Evolutionary conservation across 495 filamentous ascomycete species (phyloP), one percentile per base, ranked within the genome.

Genomic region (Delitschia confertaspora): DNA sequence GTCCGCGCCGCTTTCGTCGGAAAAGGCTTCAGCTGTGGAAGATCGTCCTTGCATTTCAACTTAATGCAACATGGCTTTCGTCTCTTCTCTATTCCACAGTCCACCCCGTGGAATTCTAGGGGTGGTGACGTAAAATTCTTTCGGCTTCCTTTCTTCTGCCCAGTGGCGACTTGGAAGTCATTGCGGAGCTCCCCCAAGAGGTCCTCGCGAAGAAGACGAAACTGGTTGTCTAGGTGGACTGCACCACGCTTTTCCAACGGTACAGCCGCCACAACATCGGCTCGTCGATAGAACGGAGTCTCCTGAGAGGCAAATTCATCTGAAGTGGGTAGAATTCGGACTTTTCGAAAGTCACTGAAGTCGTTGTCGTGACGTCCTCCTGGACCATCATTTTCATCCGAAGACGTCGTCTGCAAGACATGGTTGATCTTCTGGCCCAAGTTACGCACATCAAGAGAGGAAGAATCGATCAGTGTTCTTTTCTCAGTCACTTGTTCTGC

Each of bases 341-440:
- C 80, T 21, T 75, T 33, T 0, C 76, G 69, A 50, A 79, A 78
- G 42, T 82, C 71, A 0, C 37, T 62, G 53, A 69, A 72, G 53
- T 89, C 85, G 54, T 93, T 89, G 53, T 93, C 80, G 53, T 93
- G 84, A 0, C 85, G 72, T 0, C 85, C 83, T 2, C 84, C 84
- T 3, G 81, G 74, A 1, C 48, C 58, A 2, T 45, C 41, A 3
- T 44, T 6, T 4, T 11, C 42, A 25, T 45, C 33, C 3, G 20
- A 55, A 0, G 59, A 46, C 25, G 51, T 57, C 26, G 57, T 60
- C 2, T 51, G 36, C 0, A 73, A 25, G 21, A 55, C 26, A 37
- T 73, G 57, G 29, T 71, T 60, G 34, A 79, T 68, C 45, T 67
- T 73, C 1, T 50, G 35, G 3, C 45, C 45, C 1, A 47, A 4